Evolutionary conservation across 2,329 filamentous ascomycete species (phyloP), one percentile per base, ranked within the genome.

Genomic region (Phoma herbarum): DNA sequence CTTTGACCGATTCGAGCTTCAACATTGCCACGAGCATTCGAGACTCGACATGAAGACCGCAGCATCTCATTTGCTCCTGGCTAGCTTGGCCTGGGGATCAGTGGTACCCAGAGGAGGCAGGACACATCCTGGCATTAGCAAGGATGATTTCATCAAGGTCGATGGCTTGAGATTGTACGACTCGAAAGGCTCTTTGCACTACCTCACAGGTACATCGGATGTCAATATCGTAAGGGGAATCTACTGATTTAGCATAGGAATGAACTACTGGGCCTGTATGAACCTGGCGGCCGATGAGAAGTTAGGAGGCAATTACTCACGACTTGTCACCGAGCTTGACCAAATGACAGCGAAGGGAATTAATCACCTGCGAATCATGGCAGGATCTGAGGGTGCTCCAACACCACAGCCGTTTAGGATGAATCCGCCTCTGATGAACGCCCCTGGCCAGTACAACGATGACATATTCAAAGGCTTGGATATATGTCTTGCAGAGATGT

Each of bases 241-340:
- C 5, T 8, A 37, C 51, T 67, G 20, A 68, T 14, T 16, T 2
- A 5, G 4, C 12, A 9, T 11, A 73, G 70, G 77, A 62, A 55
- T 78, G 43, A 79, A 79, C 49, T 79, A 79, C 63, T 79, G 77
- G 77, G 72, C 76, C 28, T 79, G 77, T 52, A 73, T 79, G 70
- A 79, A 79, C 50, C 57, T 78, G 16, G 77, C 77, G 4, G 75
- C 77, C 29, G 67, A 73, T 26, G 66, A 65, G 2, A 70, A 72
- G 2, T 64, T 67, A 22, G 77, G 77, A 16, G 77, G 77, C 7
- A 77, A 78, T 43, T 69, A 74, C 54, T 68, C 74, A 8, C 76
- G 76, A 22, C 69, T 79, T 6, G 64, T 73, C 49, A 75, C 68
- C 7, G 77, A 79, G 52, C 70, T 79, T 22, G 76, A 79, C 45